phyloP scores from a whole-genome alignment of 1,284 basidiomycete species.

The Ceraceosorus guamensis region DNA sequence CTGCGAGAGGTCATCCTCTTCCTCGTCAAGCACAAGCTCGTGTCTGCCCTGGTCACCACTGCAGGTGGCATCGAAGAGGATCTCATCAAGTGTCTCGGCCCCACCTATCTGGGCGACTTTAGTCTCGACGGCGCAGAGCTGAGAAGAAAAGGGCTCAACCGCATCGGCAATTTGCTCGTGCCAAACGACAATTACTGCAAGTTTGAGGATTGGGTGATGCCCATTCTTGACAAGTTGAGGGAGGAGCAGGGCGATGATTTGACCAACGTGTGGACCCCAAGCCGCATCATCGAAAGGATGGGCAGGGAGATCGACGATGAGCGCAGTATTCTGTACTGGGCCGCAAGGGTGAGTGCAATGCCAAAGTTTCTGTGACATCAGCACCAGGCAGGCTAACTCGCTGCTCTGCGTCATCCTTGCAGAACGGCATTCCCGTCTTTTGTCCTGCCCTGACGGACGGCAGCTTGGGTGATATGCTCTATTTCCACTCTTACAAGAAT shows the following conservation, averaged over 20 bases:
- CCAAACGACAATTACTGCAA: conserved; percentile 99
- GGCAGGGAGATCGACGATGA: conserved; percentile 96
- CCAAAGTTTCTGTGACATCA: not conserved
- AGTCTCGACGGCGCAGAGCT: conserved; percentile 82
- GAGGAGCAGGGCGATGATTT: conserved; percentile 72
- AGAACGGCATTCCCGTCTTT: conserved; percentile 95
- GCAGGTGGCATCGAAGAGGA: conserved; percentile 98
- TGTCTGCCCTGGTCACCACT: conserved; percentile 87
- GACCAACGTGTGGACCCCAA: conserved; percentile 71
- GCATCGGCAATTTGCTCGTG: conserved; percentile 94
- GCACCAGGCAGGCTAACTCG: not conserved
- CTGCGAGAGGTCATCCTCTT: conserved; percentile 86
- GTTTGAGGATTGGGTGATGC: conserved; percentile 97
- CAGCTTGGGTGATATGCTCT: conserved; percentile 97
- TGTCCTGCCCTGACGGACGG: conserved; percentile 97
- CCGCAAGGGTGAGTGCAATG: conserved; percentile 57
- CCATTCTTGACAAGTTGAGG: conserved; percentile 85
- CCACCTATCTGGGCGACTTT: conserved; percentile 83
- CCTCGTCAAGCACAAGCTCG: conserved; percentile 86
- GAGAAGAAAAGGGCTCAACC: conserved; percentile 78
- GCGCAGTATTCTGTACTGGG: conserved; percentile 92
- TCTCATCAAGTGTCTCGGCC: conserved; percentile 95
- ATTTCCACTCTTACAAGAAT: conserved; percentile 75
- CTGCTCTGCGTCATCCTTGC: conserved; percentile 2
- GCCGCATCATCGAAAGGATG: conserved; percentile 77